Conservation (phyloP, 192 early-diverging fungal species). For the Podochytrium sp. region DNA sequence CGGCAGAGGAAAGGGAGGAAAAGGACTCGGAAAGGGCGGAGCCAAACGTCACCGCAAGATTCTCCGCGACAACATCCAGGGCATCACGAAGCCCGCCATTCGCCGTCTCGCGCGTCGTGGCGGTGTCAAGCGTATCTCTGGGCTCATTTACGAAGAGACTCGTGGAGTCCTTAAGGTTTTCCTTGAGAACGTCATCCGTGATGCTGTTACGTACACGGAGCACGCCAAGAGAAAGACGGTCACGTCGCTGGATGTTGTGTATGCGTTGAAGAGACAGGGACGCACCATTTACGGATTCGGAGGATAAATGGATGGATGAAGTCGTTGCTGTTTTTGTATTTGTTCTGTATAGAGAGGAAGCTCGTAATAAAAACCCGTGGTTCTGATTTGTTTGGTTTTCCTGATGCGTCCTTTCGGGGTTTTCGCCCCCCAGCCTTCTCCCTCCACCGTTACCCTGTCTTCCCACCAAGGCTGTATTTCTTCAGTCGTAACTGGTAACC, state of each 20-base stretch:
- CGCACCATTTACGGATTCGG: constrained; percentile 77
- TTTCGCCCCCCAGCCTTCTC: too few relatives aligned
- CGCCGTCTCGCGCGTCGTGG: constrained; percentile 99
- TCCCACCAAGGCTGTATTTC: too few relatives aligned
- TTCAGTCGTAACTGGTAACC: too few relatives aligned
- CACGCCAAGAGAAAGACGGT: constrained; percentile 99
- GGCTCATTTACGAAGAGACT: constrained; percentile 99
- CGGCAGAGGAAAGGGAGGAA: constrained; percentile 99
- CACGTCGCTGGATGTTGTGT: constrained; percentile 99
- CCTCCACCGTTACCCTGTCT: too few relatives aligned
- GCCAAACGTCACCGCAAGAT: constrained; percentile 99
- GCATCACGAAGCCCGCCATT: constrained; percentile 98
- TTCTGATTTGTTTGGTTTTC: too few relatives aligned
- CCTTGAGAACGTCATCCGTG: constrained; percentile 98
- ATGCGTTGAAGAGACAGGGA: constrained; percentile 94
- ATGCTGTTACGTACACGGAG: constrained; percentile 98
- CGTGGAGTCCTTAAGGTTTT: constrained; percentile 97
- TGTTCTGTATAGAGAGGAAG: too few relatives aligned
- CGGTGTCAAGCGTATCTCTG: constrained; percentile 99
- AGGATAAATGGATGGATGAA: too few relatives aligned
- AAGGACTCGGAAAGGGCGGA: constrained; percentile 98
- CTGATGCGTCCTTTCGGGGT: too few relatives aligned
- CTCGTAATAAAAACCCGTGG: too few relatives aligned
- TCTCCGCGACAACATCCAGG: constrained; percentile 97
- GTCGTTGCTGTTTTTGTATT: constrained; percentile 98